These are phyloP conservation scores for Botryosphaeria agaves DNA, from an alignment of 2,329 filamentous ascomycete genomes.

Conservation along the genomic window DNA sequence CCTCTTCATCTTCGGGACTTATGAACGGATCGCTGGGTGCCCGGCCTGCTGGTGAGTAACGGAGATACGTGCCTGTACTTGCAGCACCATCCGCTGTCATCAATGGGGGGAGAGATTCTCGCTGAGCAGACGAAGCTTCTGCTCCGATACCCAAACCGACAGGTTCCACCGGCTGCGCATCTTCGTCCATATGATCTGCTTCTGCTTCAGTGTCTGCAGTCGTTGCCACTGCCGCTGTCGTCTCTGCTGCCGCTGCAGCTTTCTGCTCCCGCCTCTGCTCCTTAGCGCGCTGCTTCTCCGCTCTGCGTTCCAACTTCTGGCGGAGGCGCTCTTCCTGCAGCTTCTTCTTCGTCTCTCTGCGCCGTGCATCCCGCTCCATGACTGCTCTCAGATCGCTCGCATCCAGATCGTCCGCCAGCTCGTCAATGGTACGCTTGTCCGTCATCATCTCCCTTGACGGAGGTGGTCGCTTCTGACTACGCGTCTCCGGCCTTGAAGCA, in stretches of 20 bases:
- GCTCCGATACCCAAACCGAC: constrained; percentile 14
- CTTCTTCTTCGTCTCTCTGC: constrained; percentile 56
- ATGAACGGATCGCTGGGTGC: constrained; percentile 11
- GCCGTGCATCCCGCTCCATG: constrained; percentile 74
- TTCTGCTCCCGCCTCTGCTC: constrained; percentile 10
- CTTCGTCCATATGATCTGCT: constrained; percentile 11
- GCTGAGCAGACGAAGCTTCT: too few relatives aligned
- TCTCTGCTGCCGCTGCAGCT: constrained; percentile 1
- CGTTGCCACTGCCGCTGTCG: neutral
- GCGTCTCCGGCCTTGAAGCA: neutral
- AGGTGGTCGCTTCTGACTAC: constrained; percentile 1
- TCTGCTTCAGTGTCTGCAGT: constrained; percentile 11
- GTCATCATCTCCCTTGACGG: constrained; percentile 35
- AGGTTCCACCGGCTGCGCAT: too few relatives aligned
- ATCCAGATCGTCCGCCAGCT: constrained; percentile 69
- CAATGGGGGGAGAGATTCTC: constrained; percentile 1
- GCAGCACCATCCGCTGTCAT: constrained; percentile 13
- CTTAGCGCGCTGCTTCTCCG: constrained; percentile 37
- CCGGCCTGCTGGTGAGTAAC: constrained; percentile 5
- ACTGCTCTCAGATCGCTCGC: constrained; percentile 71
- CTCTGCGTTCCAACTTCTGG: constrained; percentile 44
- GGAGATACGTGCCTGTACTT: constrained; percentile 11
- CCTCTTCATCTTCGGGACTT: constrained; percentile 12
- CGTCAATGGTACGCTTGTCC: constrained; percentile 44
- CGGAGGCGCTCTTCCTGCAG: constrained; percentile 51